These are phyloP conservation scores for Tolypocladium album DNA, from an alignment of 2,329 filamentous ascomycete genomes.

Conservation along the genomic window DNA sequence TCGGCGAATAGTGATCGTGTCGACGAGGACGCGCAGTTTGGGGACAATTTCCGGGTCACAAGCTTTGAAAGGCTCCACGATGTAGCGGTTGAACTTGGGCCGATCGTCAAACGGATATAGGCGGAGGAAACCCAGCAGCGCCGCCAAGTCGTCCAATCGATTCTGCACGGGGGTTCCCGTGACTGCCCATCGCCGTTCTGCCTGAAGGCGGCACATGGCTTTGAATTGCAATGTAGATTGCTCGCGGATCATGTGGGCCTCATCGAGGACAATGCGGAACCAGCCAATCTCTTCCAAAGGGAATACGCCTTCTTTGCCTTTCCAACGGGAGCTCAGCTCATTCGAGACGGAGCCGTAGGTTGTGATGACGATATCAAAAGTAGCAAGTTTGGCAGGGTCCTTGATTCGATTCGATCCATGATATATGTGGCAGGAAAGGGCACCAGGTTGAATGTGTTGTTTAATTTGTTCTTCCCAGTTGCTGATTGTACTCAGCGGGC, in stretches of 20 bases:
- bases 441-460: constrained; percentile 57
- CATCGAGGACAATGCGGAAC: constrained; percentile 90
- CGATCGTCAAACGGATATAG: constrained; percentile 77
- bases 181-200: constrained; percentile 86
- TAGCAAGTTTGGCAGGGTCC: constrained; percentile 54
- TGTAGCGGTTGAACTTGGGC: constrained; percentile 64
- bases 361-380: constrained; percentile 79
- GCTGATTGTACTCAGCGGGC: constrained; percentile 78
- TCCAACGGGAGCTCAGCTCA: constrained; percentile 57
- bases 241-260: constrained; percentile 90
- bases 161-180: constrained; percentile 96
- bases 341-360: constrained; percentile 84
- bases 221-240: constrained; percentile 73
- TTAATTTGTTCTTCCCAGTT: constrained; percentile 95
- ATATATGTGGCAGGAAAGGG: constrained; percentile 69
- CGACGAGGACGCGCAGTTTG: constrained; percentile 79
- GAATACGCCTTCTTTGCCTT: constrained; percentile 45
- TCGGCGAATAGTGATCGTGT: constrained; percentile 86
- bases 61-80: constrained; percentile 76
- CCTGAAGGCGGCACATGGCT: constrained; percentile 68
- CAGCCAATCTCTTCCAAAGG: constrained; percentile 74
- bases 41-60: constrained; percentile 76
- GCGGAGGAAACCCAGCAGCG: constrained; percentile 75
- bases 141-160: constrained; percentile 77
- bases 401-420: constrained; percentile 71